These are phyloP conservation scores for Knufia petricola DNA, from an alignment of 2,329 filamentous ascomycete genomes.

Conservation along the genomic window DNA sequence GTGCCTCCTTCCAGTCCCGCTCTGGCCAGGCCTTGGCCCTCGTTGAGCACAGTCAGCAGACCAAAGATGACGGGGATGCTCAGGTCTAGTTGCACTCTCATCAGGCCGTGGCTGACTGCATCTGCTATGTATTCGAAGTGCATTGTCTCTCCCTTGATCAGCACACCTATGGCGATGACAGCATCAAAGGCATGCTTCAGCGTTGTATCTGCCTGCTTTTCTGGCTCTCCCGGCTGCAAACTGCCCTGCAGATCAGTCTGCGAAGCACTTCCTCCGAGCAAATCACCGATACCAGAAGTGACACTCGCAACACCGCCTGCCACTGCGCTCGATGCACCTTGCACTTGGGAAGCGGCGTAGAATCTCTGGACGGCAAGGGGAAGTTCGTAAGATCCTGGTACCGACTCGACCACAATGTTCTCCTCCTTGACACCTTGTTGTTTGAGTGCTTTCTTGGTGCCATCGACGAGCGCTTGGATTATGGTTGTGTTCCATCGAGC, in stretches of 20 bases:
- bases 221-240: conserved; percentile 20
- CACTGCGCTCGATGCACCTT: conserved; percentile 45
- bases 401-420: conserved; percentile 81
- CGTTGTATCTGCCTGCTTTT: conserved; percentile 32
- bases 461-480: conserved; percentile 74
- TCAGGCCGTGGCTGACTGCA: conserved; percentile 78
- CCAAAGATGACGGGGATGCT: conserved; percentile 88
- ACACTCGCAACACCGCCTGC: conserved; percentile 37
- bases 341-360: conserved; percentile 77
- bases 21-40: conserved; percentile 76
- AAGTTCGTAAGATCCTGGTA: conserved; percentile 90
- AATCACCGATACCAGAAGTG: conserved; percentile 60
- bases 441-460: conserved; percentile 67
- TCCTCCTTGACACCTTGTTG: conserved; percentile 72
- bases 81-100: conserved; percentile 85
- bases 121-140: conserved; percentile 99
- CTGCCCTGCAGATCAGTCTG: conserved; percentile 53
- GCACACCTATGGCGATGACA: conserved; percentile 85
- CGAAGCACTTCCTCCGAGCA: conserved; percentile 56
- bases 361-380: conserved; percentile 84
- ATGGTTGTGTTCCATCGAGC: conserved; percentile 89
- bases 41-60: conserved; percentile 75
- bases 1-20: conserved; percentile 59
- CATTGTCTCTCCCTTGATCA: conserved; percentile 99
- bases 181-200: conserved; percentile 60